phyloP scores from a whole-genome alignment of 2,329 filamentous ascomycete genomes.

The Aspergillus calidoustus region DNA sequence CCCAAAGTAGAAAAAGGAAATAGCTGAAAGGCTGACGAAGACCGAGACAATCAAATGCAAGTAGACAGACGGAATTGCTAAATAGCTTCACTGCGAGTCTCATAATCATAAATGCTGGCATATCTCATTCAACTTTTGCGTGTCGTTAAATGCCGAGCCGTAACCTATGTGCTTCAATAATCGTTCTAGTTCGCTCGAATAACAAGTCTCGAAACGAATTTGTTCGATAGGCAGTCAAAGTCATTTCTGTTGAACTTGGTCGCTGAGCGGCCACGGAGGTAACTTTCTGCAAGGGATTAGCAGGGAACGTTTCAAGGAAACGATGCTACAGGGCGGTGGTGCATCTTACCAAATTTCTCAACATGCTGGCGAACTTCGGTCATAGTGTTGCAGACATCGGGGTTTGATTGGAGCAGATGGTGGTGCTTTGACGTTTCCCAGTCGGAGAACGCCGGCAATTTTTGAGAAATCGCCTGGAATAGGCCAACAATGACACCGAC shows the following conservation, averaged over 20 bases:
- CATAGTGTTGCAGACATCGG: constrained; percentile 91
- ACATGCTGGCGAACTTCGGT: constrained; percentile 93
- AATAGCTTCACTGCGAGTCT: constrained; percentile 26
- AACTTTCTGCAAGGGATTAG: constrained; percentile 72
- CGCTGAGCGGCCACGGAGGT: constrained; percentile 77
- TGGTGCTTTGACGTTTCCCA: constrained; percentile 94
- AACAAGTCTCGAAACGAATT: constrained; percentile 94
- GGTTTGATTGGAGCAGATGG: constrained; percentile 86
- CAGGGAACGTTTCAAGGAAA: constrained; percentile 8
- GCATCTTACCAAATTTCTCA: constrained; percentile 81
- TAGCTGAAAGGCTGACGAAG: constrained; percentile 19
- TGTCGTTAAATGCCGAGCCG: constrained; percentile 31
- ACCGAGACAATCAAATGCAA: constrained; percentile 29
- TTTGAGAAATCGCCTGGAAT: constrained; percentile 97
- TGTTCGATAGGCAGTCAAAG: constrained; percentile 95
- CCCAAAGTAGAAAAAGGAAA: constrained; percentile 20
- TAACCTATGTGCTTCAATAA: constrained; percentile 28
- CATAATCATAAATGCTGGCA: constrained; percentile 33
- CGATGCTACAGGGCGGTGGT: background rate
- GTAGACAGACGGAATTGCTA: constrained; percentile 30
- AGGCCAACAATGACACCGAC: constrained; percentile 95
- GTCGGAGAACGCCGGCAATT: constrained; percentile 87
- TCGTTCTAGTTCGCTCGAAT: constrained; percentile 80
- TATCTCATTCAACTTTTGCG: constrained; percentile 34
- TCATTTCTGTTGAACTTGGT: constrained; percentile 87